These are phyloP conservation scores for Evernia prunastri DNA, from an alignment of 495 filamentous ascomycete species.

Conservation along the genomic window DNA sequence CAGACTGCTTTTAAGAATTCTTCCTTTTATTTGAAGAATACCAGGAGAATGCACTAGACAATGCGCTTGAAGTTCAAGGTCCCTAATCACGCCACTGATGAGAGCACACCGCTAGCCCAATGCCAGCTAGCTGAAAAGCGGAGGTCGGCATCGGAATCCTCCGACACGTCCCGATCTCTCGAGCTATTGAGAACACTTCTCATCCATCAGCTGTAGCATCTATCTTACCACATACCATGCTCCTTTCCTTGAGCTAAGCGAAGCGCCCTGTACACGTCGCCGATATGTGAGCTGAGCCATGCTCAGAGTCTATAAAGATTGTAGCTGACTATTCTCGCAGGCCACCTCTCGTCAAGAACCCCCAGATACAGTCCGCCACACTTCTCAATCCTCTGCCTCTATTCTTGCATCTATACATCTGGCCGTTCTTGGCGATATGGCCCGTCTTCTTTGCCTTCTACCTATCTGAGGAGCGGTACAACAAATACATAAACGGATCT, in stretches of 20 bases:
- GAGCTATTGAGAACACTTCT: not conserved
- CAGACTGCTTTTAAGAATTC: no score
- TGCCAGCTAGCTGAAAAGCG: not conserved
- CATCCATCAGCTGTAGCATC: not conserved
- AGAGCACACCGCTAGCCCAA: not conserved
- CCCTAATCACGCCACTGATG: no score
- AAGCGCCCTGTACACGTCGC: not conserved
- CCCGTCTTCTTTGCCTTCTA: slow-evolving; percentile 84
- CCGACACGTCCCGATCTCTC: not conserved
- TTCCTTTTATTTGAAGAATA: no score
- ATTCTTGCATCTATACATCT: slow-evolving; percentile 78
- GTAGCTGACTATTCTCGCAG: slow-evolving; percentile 29
- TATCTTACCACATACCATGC: not conserved
- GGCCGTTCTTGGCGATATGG: slow-evolving; percentile 88
- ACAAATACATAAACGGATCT: slow-evolving; percentile 74
- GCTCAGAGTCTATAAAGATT: not conserved
- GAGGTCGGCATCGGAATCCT: not conserved
- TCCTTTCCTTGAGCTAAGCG: not conserved
- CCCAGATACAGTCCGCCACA: slow-evolving; percentile 80
- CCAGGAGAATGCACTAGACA: no score
- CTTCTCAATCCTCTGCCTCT: slow-evolving; percentile 82
- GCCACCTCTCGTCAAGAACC: slow-evolving; percentile 79
- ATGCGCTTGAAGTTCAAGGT: no score
- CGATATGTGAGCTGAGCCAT: not conserved
- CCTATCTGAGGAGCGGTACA: slow-evolving; percentile 73